Evolutionary conservation across 1,284 basidiomycete genomes (phyloP).

Genomic region (Ustilago tritici): DNA sequence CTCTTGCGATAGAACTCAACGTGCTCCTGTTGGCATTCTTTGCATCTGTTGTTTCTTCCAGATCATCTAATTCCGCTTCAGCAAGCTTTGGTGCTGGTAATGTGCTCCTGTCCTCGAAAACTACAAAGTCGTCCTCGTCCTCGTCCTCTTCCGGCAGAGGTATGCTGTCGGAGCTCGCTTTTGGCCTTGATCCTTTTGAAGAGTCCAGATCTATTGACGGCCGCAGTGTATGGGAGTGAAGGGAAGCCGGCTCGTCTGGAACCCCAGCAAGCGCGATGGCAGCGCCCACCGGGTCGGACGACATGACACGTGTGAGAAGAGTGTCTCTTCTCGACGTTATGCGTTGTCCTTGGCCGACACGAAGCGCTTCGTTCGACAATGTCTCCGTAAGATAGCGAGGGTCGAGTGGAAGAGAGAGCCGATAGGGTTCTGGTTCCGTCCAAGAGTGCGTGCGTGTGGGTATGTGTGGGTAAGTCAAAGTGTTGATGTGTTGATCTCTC

Average conservation of each 20-base stretch:
- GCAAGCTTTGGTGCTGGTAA: constrained; percentile 32
- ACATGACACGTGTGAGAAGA: constrained; percentile 26
- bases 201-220: constrained; percentile 20
- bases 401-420: neutral
- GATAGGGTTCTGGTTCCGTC: neutral
- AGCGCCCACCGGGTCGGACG: constrained; percentile 56
- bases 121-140: constrained; percentile 61
- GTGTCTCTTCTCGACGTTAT: neutral
- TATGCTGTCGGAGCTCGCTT: constrained; percentile 40
- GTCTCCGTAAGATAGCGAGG: neutral
- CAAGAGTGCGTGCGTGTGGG: neutral
- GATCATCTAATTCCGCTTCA: constrained; percentile 23
- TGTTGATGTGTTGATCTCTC: constrained; percentile 14
- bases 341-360: neutral
- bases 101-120: constrained; percentile 44
- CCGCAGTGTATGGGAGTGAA: constrained; percentile 32
- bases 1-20: constrained; percentile 23
- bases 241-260: constrained; percentile 43
- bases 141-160: constrained; percentile 43
- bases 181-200: constrained; percentile 1
- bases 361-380: neutral
- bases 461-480: neutral
- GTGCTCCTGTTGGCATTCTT: constrained; percentile 1
- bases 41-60: constrained; percentile 5
- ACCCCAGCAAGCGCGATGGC: constrained; percentile 56